phyloP scores from a whole-genome alignment of 495 filamentous ascomycete species.

The Cladorrhinum samala region DNA sequence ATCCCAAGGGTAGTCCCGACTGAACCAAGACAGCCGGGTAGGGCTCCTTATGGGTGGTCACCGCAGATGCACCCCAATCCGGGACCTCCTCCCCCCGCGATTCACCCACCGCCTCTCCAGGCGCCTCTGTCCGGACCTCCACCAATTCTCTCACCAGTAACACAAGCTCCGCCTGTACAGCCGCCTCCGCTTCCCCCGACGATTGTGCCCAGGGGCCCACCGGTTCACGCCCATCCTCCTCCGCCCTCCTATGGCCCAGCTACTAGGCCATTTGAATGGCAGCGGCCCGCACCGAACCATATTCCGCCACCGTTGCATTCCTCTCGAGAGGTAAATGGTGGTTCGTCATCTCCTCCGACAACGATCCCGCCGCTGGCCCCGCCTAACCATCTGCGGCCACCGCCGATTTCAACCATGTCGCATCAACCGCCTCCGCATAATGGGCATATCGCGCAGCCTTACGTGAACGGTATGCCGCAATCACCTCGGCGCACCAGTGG shows the following conservation, averaged over 20 bases:
- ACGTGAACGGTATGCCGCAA: slow-evolving; percentile 34
- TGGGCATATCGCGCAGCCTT: slow-evolving; percentile 35
- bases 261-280: slow-evolving; percentile 32
- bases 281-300: slow-evolving; percentile 27
- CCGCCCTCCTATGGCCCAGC: slow-evolving; percentile 22
- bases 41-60: slow-evolving; percentile 17
- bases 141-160: slow-evolving; percentile 31
- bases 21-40: slow-evolving; percentile 16
- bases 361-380: slow-evolving; percentile 36
- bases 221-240: slow-evolving; percentile 15
- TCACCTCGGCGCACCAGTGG: slow-evolving; percentile 33
- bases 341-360: slow-evolving; percentile 27
- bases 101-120: slow-evolving; percentile 17
- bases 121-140: slow-evolving; percentile 34
- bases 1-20: slow-evolving; percentile 43
- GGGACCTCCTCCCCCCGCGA: slow-evolving; percentile 9
- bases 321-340: slow-evolving; percentile 36
- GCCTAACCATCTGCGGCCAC: slow-evolving; percentile 38
- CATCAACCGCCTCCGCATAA: slow-evolving; percentile 35
- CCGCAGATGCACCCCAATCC: slow-evolving; percentile 8
- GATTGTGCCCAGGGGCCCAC: slow-evolving; percentile 24
- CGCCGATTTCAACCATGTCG: slow-evolving; percentile 26
- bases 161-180: slow-evolving; percentile 26
- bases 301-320: slow-evolving; percentile 30
- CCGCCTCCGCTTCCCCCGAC: slow-evolving; percentile 22